Percentiles rank a stretch among this genome's conserved stretches.
Evolutionary conservation across 768 basidiomycete genomes (phyloP).

Genomic region (Collybia nuda): DNA sequence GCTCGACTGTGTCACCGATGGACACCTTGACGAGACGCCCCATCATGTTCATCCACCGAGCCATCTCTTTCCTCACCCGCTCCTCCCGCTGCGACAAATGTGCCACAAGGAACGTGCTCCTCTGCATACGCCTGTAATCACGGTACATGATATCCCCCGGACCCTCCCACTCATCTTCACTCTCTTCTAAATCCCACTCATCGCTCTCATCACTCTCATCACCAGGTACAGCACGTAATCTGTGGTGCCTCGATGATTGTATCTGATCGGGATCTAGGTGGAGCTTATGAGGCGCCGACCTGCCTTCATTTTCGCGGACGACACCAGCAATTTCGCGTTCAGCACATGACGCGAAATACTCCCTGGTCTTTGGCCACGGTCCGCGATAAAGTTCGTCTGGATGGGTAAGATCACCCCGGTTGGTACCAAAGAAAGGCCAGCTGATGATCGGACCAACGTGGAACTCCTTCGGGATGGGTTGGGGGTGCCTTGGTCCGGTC

Average conservation of each 20-base stretch:
- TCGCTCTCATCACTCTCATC: conserved; percentile 77
- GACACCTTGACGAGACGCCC: conserved; percentile 42
- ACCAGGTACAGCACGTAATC: conserved; percentile 62
- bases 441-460: conserved; percentile 82
- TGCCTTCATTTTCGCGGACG: conserved; percentile 75
- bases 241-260: conserved; percentile 67
- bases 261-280: conserved; percentile 85
- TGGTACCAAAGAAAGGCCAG: conserved; percentile 89
- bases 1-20: conserved; percentile 35
- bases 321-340: conserved; percentile 76
- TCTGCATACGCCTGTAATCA: conserved; percentile 81
- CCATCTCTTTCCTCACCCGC: conserved; percentile 67
- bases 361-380: conserved; percentile 62
- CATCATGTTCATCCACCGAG: conserved; percentile 69
- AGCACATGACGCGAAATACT: conserved; percentile 66
- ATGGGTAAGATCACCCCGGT: conserved; percentile 70
- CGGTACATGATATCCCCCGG: conserved; percentile 78
- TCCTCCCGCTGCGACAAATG: conserved; percentile 67
- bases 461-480: conserved; percentile 31
- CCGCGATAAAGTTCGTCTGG: conserved; percentile 76
- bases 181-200: conserved; percentile 78
- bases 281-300: conserved; percentile 69
- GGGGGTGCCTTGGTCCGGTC: conserved; percentile 10
- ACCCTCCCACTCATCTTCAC: conserved; percentile 78
- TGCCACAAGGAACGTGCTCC: conserved; percentile 75